These are phyloP conservation scores for Aleurites moluccanus DNA, from an alignment of 441 rosid species.

Conservation along the genomic window DNA sequence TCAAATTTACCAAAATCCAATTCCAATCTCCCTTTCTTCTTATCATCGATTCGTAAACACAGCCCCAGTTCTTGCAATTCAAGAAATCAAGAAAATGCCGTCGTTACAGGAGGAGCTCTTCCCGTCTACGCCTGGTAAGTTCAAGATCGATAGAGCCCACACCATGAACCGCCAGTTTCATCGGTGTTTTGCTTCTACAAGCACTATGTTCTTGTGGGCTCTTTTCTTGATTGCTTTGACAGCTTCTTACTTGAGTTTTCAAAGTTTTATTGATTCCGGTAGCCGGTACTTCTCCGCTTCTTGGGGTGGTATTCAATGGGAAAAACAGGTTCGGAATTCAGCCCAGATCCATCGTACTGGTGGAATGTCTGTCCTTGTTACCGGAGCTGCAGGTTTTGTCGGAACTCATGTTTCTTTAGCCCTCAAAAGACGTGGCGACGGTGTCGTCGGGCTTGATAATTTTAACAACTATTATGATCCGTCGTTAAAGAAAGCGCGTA, in stretches of 20 bases:
- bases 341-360: conserved; percentile 77
- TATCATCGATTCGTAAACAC: neutral
- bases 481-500: conserved; percentile 65
- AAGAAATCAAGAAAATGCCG: conserved; percentile 51
- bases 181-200: conserved; percentile 81
- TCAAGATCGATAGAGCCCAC: conserved; percentile 68
- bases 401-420: conserved; percentile 83
- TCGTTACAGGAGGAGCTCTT: conserved; percentile 74
- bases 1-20: neutral
- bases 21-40: neutral
- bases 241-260: conserved; percentile 85
- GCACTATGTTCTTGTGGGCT: conserved; percentile 93
- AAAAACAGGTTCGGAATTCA: conserved; percentile 70
- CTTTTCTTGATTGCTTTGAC: conserved; percentile 83
- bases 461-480: conserved; percentile 88
- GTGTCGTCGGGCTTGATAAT: conserved; percentile 90
- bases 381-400: conserved; percentile 94
- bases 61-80: too few relatives aligned
- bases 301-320: conserved; percentile 95
- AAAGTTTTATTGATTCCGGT: conserved; percentile 77
- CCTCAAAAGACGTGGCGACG: conserved; percentile 78
- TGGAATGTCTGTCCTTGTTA: conserved; percentile 77
- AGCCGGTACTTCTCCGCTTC: conserved; percentile 67
- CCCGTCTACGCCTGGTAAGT: conserved; percentile 97
- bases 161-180: conserved; percentile 63